These are phyloP conservation scores for Cyclotella distinguenda DNA, from an alignment of 108 stramenopile species.

Conservation along the genomic window DNA sequence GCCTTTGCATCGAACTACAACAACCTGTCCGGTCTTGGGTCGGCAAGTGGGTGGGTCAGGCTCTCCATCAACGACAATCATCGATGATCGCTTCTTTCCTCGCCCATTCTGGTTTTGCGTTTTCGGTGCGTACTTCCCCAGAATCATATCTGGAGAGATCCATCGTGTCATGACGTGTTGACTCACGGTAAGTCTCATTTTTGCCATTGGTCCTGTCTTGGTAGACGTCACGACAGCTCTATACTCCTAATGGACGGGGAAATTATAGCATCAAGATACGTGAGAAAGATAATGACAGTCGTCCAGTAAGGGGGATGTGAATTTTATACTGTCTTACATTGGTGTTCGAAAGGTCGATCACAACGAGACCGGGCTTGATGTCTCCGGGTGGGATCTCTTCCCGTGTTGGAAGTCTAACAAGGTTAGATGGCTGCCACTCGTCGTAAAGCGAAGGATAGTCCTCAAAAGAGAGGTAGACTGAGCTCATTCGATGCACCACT, in stretches of 20 bases:
- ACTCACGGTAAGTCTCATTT: conserved; percentile 36
- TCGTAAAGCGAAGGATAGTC: conserved; percentile 60
- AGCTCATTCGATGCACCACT: conserved; percentile 39
- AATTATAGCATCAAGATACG: too few species aligned
- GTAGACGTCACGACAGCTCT: conserved; percentile 35
- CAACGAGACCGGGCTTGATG: conserved; percentile 49
- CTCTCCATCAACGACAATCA: conserved; percentile 7
- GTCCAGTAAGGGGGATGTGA: background rate
- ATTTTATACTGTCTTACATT: conserved; percentile 21
- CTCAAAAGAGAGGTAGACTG: conserved; percentile 54
- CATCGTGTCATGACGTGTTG: conserved; percentile 45
- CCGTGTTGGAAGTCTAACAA: conserved; percentile 36
- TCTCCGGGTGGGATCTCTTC: conserved; percentile 42
- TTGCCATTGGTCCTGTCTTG: conserved; percentile 34
- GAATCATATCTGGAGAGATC: conserved; percentile 44
- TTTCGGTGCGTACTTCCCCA: conserved; percentile 32
- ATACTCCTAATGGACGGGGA: conserved; percentile 42
- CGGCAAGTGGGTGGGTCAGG: background rate
- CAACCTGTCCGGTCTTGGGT: conserved; percentile 4
- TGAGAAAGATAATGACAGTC: background rate
- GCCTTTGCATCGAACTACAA: conserved; percentile 13
- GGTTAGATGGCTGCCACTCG: conserved; percentile 54
- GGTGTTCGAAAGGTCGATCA: conserved; percentile 46
- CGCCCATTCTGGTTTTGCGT: conserved; percentile 1
- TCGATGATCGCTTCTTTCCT: background rate